Percentiles rank a stretch among this genome's conserved stretches.
phyloP scores from a whole-genome alignment of 73 alveolate species.

The Uronychia binucleata region DNA sequence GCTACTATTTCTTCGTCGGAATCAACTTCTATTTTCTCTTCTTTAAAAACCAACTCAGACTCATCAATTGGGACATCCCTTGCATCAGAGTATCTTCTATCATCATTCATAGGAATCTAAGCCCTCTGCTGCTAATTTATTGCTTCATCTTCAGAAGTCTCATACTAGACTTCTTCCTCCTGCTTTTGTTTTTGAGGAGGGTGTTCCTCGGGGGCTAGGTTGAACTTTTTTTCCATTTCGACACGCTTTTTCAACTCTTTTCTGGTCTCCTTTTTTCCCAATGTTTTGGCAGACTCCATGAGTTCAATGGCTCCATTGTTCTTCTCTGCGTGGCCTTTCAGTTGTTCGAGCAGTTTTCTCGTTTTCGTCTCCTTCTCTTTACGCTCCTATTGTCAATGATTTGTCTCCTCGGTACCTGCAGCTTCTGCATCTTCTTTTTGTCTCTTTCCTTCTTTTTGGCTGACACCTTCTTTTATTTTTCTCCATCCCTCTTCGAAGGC shows the following conservation, averaged over 20 bases:
- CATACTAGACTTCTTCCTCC: background rate
- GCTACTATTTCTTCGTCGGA: slow-evolving; percentile 23
- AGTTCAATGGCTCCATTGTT: slow-evolving; percentile 15
- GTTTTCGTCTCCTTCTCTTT: slow-evolving; percentile 23
- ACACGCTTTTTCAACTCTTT: background rate
- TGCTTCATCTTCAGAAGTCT: background rate
- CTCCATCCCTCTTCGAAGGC: background rate
- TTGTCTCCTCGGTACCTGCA: background rate
- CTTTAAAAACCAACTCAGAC: slow-evolving; percentile 1
- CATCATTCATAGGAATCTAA: background rate
- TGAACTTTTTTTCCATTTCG: background rate
- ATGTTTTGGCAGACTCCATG: background rate
- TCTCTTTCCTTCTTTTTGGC: slow-evolving; percentile 39
- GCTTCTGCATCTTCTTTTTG: slow-evolving; percentile 41
- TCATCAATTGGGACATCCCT: background rate
- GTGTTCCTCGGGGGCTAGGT: background rate
- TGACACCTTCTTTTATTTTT: slow-evolving; percentile 22
- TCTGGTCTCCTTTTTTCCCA: background rate
- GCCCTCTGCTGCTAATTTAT: background rate
- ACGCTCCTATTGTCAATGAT: slow-evolving; percentile 5
- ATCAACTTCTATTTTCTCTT: slow-evolving; percentile 14
- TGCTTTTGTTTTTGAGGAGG: background rate
- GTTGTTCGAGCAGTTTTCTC: slow-evolving; percentile 10
- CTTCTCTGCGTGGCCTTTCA: background rate
- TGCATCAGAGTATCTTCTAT: background rate